These are phyloP conservation scores for Cochlearia excelsa DNA, from an alignment of 345 rosid species.

Conservation along the genomic window DNA sequence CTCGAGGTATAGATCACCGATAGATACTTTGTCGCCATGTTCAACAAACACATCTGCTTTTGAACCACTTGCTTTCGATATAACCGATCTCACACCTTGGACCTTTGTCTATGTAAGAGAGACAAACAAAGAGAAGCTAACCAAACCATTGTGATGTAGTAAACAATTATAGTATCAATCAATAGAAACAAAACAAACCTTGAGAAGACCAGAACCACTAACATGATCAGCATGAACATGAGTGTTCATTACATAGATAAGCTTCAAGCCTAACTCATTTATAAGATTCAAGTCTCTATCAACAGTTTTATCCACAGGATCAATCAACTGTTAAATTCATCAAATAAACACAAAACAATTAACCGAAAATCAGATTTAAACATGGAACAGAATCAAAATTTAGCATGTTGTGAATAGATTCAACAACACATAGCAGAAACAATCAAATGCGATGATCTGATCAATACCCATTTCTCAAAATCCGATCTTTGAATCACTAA, in stretches of 20 bases:
- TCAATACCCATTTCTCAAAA: slow-evolving; percentile 21
- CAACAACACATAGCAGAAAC: no score
- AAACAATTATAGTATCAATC: background rate
- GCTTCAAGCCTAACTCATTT: slow-evolving; percentile 72
- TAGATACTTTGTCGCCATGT: slow-evolving; percentile 60
- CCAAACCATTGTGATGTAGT: slow-evolving; percentile 1
- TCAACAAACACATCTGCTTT: slow-evolving; percentile 76
- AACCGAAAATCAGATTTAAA: background rate
- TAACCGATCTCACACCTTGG: slow-evolving; percentile 64
- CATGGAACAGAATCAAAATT: background rate
- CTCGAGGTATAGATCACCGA: slow-evolving; percentile 75
- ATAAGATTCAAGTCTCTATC: slow-evolving; percentile 77
- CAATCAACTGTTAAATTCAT: slow-evolving; percentile 60
- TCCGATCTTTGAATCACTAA: background rate
- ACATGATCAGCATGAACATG: slow-evolving; percentile 99
- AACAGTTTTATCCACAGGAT: slow-evolving; percentile 86
- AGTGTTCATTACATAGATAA: slow-evolving; percentile 79
- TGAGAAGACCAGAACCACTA: slow-evolving; percentile 82
- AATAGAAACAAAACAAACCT: slow-evolving; percentile 45
- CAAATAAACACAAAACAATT: background rate
- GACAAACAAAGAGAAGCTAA: slow-evolving; percentile 24
- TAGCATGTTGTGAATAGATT: no score
- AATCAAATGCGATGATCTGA: background rate
- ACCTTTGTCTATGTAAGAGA: slow-evolving; percentile 42
- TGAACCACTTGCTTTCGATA: slow-evolving; percentile 74